Evolutionary conservation across 768 basidiomycete species (phyloP), one percentile per base, ranked within the genome.

Genomic region (Naganishia vishniacii): DNA sequence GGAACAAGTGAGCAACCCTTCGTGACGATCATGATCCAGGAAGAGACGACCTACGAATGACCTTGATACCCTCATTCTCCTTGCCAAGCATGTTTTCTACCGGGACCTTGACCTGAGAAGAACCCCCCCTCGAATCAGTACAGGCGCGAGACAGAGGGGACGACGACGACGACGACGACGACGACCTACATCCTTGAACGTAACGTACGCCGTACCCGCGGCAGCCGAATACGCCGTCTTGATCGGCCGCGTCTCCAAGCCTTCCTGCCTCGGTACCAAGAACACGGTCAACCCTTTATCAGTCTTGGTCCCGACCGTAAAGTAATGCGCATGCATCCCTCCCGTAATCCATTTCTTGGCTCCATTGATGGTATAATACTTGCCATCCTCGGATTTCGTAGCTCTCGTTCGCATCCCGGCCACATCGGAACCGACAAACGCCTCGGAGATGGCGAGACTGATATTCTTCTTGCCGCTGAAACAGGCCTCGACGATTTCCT

Each of bases 161-260:
- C 34, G 26, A 20, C 53, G n/a, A 41, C 20, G 20, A n/a, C 28
- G 6, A 48, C 23, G 25, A 8, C 4, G 3, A 15, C 20, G 15
- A 1, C 40, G 13, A 56, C 53, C 37, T 56, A 56, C 53, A 88
- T 31, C 84, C 85, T 90, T 73, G 68, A 91, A 92, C 0, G 83
- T 87, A 29, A 94, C 85, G 70, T 84, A 91, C 3, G 76, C 75
- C 0, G 93, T 95, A 11, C 93, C 93, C 15, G 93, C 93, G 3
- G 89, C 80, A 0, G 86, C 70, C 0, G 90, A 92, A 76, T 98
- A 93, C n/a, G 85, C 85, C 0, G 91, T 92, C 80, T 90, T 89
- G 80, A 93, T 93, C 8, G 83, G 78, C 72, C 85, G 88, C 1
- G 91, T 92, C 76, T 89, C 86, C 16, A 93, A 84, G 48, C 88